Base-by-base conservation (phyloP, 768 basidiomycete genomes). In the Podaxis sp. region DNA sequence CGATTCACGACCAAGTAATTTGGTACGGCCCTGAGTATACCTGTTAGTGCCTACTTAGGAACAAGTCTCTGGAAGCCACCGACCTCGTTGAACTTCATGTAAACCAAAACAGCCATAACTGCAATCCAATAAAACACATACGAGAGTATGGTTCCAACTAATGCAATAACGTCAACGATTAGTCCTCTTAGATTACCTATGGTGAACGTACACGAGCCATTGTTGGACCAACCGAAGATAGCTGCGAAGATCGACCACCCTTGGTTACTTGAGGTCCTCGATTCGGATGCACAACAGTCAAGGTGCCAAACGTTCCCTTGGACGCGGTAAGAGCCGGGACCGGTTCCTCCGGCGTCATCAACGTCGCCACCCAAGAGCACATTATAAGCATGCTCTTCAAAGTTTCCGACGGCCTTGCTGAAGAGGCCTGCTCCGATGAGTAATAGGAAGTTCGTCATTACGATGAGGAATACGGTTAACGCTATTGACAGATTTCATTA, bases 351-450 rank as follows among this genome's bases (percentile, higher is more conserved):
- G 0, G 82, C 64, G 63, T 90, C 89, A 68, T 90, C 92, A 3
- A 86, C 85, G 62, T 92, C 86, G 0, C 77, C 79, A 8, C 96
- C 95, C 24, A 96, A 86, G 12, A 92, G 74, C 0, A 70, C 67
- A 67, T 87, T 84, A 78, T 86, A 96, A 8, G 76, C 77, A 69
- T 95, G 79, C 68, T 77, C 74, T 72, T 98, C 77, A 78, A 94
- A 94, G 38, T 83, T 76, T 68, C 87, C 86, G 22, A 93, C 80
- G 3, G 88, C 82, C 74, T 86, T 91, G 67, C 88, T 90, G 79
- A 96, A 95, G 28, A 99, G 84, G 15, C 96, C 96, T 0, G 96
- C 89, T 28, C 96, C 96, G 74, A 99, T 93, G 69, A 99, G 87
- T 67, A 98, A 83, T 52, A 99, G 79, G 66, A 99, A 76, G 79